Conservation (phyloP, 202 grass and related monocot genomes). For the Brachypodium distachyon region DNA sequence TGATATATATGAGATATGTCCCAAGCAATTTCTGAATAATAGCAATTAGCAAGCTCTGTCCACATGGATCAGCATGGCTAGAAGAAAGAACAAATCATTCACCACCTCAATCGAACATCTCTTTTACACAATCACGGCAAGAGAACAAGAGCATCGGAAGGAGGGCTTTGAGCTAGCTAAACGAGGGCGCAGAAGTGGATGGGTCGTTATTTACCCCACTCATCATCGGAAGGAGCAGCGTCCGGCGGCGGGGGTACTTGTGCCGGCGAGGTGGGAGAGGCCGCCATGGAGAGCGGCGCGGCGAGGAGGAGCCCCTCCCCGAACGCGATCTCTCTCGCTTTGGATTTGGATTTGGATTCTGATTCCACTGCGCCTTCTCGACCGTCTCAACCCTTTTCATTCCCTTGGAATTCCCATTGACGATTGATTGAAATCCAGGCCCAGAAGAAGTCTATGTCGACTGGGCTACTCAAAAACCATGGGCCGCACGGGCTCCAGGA, state of each 20-base stretch:
- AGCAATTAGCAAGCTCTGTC: not conserved
- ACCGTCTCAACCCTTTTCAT: not conserved
- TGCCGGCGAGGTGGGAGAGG: not conserved
- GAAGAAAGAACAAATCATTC: not conserved
- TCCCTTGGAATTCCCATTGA: not conserved
- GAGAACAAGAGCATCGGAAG: not conserved
- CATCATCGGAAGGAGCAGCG: not conserved
- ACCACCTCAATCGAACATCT: not conserved
- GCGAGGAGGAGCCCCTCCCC: not conserved
- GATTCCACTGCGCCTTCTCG: not conserved
- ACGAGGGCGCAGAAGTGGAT: not conserved
- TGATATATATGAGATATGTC: not conserved
- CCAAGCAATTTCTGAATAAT: not conserved
- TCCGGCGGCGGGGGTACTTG: not conserved
- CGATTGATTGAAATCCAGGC: not conserved
- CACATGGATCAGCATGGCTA: not conserved
- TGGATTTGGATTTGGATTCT: not conserved
- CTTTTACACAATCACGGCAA: not conserved
- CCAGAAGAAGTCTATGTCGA: too few species aligned
- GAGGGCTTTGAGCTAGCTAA: not conserved
- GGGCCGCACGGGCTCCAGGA: too few species aligned
- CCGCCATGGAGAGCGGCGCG: slow-evolving; percentile 13
- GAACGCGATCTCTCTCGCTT: slow-evolving; percentile 1
- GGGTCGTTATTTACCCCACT: slow-evolving; percentile 28
- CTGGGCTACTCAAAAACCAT: too few species aligned